These are phyloP conservation scores for Vaccinium corymbosum DNA, from an alignment of 148 eudicot species.

Conservation along the genomic window DNA sequence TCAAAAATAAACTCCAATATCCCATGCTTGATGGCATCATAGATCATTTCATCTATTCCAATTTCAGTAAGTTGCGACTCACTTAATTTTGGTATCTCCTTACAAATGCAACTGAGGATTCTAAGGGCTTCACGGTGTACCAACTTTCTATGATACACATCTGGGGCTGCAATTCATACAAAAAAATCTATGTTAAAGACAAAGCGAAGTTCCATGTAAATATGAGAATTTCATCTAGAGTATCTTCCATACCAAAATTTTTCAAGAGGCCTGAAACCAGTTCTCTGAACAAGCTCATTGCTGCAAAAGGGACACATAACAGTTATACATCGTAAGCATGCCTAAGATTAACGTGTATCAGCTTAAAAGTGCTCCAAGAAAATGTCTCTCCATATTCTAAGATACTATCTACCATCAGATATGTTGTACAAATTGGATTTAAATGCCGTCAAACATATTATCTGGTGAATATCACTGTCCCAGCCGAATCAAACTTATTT, in stretches of 20 bases:
- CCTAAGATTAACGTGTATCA: not conserved
- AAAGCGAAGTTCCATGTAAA: not conserved
- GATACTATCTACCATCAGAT: too few relatives aligned
- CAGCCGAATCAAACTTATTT: not conserved
- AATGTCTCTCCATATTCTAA: not conserved
- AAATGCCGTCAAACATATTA: not conserved
- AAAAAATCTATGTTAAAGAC: not conserved
- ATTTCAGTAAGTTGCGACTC: not conserved
- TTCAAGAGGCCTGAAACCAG: not conserved
- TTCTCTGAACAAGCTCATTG: not conserved
- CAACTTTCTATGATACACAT: not conserved
- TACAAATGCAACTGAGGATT: constrained; percentile 9
- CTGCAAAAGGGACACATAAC: not conserved
- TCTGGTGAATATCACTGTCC: not conserved
- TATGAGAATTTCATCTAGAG: not conserved
- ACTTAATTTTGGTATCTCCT: constrained; percentile 1
- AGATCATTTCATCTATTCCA: constrained; percentile 5
- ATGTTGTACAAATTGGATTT: too few relatives aligned
- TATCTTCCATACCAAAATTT: not conserved
- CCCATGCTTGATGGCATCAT: not conserved
- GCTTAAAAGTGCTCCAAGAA: not conserved
- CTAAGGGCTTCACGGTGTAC: not conserved
- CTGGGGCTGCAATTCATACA: not conserved
- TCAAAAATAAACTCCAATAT: not conserved
- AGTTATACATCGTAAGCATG: not conserved